Base-by-base conservation (phyloP, 2,329 filamentous ascomycete genomes). In the Ascochyta rabiei region DNA sequence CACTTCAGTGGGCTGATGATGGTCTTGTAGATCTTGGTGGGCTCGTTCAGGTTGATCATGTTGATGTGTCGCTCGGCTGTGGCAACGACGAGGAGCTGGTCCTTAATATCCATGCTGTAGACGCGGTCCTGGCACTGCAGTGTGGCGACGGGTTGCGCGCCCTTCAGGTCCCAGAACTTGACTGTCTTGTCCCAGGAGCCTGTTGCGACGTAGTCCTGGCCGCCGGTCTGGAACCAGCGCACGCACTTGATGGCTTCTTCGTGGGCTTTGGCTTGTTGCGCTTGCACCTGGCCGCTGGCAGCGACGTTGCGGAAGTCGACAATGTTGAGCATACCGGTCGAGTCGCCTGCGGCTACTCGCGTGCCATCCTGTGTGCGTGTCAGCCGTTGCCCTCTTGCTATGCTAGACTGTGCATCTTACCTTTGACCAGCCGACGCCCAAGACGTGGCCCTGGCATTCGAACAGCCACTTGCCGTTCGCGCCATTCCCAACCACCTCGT, bases 51-150 rank as follows among this genome's bases (percentile, higher is more conserved):
- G 77, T 96, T 92, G 78, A 99, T 83, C 59, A 99, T 89, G 75
- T 98, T 93, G 81, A 99, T 96, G 77, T 96, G 96, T 57, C 95
- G 87, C 72, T 99, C 95, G 12, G 95, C 95, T 0, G 93, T 98
- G 59, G 90, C 95, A 53, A 97, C 82, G 18, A 99, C 95, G 37
- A 97, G 85, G 45, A 99, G 83, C 68, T 95, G 89, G 72, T 93
- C 88, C 71, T 88, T 88, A 44, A 96, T 89, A 66, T 98, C 93
- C 87, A 99, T 91, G 35, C 90, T 88, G 79, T 98, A 99, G 34
- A 93, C 85, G 46, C 90, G 85, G 64, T 95, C 90, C 72, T 90
- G 88, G 70, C 86, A 88, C 18, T 82, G 76, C 37, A 95, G 76
- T 1, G 82, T 83, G 1, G 84, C 89, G 1, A 86, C 86, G 0